These are phyloP conservation scores for Rhodamnia rubescens DNA, from an alignment of 345 rosid genomes.

Conservation along the genomic window DNA sequence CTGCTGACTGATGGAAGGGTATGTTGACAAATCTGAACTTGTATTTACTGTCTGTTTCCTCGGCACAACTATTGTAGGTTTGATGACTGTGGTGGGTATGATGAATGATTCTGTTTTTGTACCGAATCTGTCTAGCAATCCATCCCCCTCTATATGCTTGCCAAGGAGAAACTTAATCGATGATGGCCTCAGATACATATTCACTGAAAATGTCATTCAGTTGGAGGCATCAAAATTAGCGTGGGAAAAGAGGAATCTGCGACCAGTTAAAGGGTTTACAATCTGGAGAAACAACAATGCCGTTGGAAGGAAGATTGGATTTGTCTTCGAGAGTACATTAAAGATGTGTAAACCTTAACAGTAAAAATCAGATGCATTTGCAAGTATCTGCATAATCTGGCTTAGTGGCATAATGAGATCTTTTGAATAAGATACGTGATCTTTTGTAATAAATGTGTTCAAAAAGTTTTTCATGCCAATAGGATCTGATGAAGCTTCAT, in stretches of 20 bases:
- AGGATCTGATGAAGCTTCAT: background rate
- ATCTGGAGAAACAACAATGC: background rate
- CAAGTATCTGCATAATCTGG: background rate
- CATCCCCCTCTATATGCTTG: background rate
- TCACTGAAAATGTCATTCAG: background rate
- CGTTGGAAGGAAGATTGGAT: background rate
- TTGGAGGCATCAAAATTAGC: background rate
- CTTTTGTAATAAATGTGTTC: background rate
- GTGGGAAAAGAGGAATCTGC: background rate
- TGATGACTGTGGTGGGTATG: background rate
- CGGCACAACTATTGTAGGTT: background rate
- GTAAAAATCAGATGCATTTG: background rate
- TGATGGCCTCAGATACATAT: background rate
- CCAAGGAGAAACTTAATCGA: background rate
- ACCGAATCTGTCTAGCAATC: background rate
- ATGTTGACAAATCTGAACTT: slow-evolving; percentile 5
- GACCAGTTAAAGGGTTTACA: background rate
- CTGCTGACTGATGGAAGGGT: slow-evolving; percentile 90
- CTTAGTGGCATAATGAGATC: background rate
- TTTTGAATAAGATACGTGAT: background rate
- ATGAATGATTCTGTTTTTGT: background rate
- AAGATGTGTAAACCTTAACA: background rate
- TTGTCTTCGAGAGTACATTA: background rate
- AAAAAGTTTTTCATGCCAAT: background rate
- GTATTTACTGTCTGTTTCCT: background rate